A percentile compares a stretch with the other conserved stretches of the same genome.
These are phyloP conservation scores for Pseudogymnoascus sp. DNA, from an alignment of 2,329 filamentous ascomycete genomes.

Conservation along the genomic window DNA sequence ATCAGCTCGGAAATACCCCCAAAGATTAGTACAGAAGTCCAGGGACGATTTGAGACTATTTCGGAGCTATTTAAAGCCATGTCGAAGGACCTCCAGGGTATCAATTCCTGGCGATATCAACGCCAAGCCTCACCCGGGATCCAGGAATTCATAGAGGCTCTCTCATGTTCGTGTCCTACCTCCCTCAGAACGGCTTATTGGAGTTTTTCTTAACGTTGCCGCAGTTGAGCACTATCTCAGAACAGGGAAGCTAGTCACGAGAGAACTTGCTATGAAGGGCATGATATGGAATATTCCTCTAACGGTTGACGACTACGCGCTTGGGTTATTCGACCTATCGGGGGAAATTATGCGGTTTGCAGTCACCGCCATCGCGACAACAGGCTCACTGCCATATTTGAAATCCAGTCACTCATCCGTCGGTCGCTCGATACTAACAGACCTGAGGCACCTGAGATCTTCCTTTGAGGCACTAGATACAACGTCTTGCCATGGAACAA, in stretches of 20 bases:
- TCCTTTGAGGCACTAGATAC: slow-evolving; percentile 67
- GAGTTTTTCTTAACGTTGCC: background rate
- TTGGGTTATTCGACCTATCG: slow-evolving; percentile 87
- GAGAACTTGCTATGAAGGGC: slow-evolving; percentile 48
- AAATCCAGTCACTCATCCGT: slow-evolving; percentile 23
- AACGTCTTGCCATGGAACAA: slow-evolving; percentile 41
- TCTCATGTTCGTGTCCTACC: slow-evolving; percentile 46
- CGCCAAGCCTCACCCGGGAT: slow-evolving; percentile 70
- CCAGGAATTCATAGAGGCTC: slow-evolving; percentile 90
- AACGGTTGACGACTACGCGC: slow-evolving; percentile 77
- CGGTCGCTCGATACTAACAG: slow-evolving; percentile 61
- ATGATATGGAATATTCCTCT: slow-evolving; percentile 51
- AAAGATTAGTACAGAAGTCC: slow-evolving; percentile 63
- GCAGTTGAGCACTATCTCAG: slow-evolving; percentile 72
- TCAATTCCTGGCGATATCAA: slow-evolving; percentile 78
- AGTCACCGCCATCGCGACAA: slow-evolving; percentile 77
- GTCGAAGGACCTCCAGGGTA: slow-evolving; percentile 63
- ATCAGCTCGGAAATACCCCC: slow-evolving; percentile 57
- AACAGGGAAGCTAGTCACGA: slow-evolving; percentile 66
- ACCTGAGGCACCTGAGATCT: slow-evolving; percentile 71
- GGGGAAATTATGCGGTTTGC: slow-evolving; percentile 97
- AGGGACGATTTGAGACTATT: slow-evolving; percentile 65
- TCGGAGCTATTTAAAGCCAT: slow-evolving; percentile 59
- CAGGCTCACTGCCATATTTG: slow-evolving; percentile 34
- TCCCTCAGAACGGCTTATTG: background rate